Percentiles rank a stretch among this genome's conserved stretches.
These are phyloP conservation scores for Acanthochlamys bracteata DNA, from an alignment of 106 monocot species.

Conservation along the genomic window DNA sequence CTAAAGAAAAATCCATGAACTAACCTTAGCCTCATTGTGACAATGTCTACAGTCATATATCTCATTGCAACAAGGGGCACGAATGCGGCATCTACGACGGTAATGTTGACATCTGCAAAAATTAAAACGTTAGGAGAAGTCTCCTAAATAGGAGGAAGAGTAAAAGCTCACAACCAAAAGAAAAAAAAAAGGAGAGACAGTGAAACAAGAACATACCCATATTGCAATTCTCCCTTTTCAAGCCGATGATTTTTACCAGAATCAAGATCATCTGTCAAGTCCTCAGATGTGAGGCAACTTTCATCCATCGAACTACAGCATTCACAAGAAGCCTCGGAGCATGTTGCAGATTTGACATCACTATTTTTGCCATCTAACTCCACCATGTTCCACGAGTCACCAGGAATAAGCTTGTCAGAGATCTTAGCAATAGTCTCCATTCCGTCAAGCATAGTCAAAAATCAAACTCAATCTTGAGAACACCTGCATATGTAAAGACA, in stretches of 20 bases:
- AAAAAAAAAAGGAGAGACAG: constrained; percentile 3
- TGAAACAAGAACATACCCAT: neutral
- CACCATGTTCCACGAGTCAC: neutral
- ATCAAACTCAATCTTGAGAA: constrained; percentile 1
- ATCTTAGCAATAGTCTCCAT: neutral
- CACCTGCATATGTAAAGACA: constrained; percentile 1
- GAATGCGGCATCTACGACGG: constrained; percentile 42
- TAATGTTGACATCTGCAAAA: constrained; percentile 51
- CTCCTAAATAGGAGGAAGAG: neutral
- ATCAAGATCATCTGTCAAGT: neutral
- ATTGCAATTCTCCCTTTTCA: neutral
- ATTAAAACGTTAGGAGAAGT: neutral
- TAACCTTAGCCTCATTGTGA: constrained; percentile 57
- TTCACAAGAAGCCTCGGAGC: neutral
- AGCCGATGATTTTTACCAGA: neutral
- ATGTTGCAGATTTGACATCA: neutral
- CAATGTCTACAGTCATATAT: constrained; percentile 67
- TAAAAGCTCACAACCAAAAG: neutral
- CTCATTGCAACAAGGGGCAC: constrained; percentile 57
- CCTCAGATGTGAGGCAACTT: neutral
- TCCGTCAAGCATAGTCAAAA: neutral
- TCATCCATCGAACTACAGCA: neutral
- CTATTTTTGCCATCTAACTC: neutral
- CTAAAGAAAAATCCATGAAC: neutral
- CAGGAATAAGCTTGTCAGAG: neutral